phyloP scores from a whole-genome alignment of 306 rosid species.

The Inga oerstediana region DNA sequence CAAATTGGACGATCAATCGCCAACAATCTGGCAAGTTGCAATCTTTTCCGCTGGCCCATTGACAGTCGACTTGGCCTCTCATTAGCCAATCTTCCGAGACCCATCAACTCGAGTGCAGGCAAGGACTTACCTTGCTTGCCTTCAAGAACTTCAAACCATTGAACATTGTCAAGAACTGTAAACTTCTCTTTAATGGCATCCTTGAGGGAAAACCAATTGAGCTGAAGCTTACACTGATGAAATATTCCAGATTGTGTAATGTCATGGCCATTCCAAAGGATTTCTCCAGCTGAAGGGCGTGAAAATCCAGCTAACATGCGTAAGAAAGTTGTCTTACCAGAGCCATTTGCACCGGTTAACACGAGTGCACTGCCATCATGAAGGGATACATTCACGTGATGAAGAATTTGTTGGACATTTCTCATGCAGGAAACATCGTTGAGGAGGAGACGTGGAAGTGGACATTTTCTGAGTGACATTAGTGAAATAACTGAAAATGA shows the following conservation, averaged over 20 bases:
- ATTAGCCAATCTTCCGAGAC: conserved; percentile 72
- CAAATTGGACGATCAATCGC: conserved; percentile 90
- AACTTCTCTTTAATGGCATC: conserved; percentile 63
- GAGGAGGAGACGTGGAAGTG: conserved; percentile 76
- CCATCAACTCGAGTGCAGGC: conserved; percentile 85
- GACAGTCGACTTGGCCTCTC: conserved; percentile 83
- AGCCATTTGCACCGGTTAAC: conserved; percentile 80
- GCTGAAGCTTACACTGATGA: conserved; percentile 90
- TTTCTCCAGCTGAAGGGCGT: conserved; percentile 80
- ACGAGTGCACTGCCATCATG: conserved; percentile 82
- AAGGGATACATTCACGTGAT: conserved; percentile 71
- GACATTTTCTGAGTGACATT: conserved; percentile 62
- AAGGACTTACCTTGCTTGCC: conserved; percentile 69
- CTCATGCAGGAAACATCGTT: conserved; percentile 87
- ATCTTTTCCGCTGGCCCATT: conserved; percentile 84
- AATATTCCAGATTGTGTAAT: conserved; percentile 67
- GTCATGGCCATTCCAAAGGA: conserved; percentile 90
- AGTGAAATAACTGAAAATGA: conserved; percentile 30
- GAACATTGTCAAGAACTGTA: conserved; percentile 64
- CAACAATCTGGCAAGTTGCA: conserved; percentile 85
- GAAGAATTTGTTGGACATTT: conserved; percentile 81
- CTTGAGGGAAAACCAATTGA: conserved; percentile 86
- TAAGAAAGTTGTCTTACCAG: conserved; percentile 83
- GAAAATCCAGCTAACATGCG: conserved; percentile 90
- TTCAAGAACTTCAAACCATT: conserved; percentile 85